Percentiles rank a stretch among this genome's conserved stretches.
Conservation (phyloP, 805 yeast genomes). For the Brettanomyces nanus region DNA sequence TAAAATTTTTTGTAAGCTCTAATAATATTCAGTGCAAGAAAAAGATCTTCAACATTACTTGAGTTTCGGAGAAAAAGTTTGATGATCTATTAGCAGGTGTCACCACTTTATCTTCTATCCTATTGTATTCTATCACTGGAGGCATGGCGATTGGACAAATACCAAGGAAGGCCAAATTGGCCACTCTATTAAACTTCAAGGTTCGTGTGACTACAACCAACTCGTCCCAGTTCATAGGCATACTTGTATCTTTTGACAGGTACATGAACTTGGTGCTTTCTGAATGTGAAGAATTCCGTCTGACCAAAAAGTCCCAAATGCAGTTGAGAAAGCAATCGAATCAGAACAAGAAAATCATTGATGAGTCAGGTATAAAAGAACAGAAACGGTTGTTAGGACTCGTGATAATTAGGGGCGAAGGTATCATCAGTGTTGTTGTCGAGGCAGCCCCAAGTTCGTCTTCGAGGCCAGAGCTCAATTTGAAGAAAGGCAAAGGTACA, state of each 20-base stretch:
- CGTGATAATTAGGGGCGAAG: constrained; percentile 81
- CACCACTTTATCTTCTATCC: background rate
- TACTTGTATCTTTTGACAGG: constrained; percentile 79
- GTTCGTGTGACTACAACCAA: constrained; percentile 72
- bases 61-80: background rate
- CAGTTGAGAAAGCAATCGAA: constrained; percentile 21
- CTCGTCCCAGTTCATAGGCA: constrained; percentile 70
- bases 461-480: constrained; percentile 22
- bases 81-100: background rate
- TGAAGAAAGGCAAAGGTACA: constrained; percentile 26
- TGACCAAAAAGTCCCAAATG: constrained; percentile 50
- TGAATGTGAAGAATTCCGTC: constrained; percentile 77
- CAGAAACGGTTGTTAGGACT: constrained; percentile 77
- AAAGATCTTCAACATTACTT: too few species aligned
- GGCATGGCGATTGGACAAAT: constrained; percentile 23
- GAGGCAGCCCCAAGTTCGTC: constrained; percentile 49
- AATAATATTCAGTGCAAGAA: too few species aligned
- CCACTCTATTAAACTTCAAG: constrained; percentile 67
- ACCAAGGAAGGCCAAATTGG: constrained; percentile 39
- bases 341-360: constrained; percentile 8
- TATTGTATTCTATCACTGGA: background rate
- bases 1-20: too few species aligned
- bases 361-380: constrained; percentile 37
- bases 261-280: constrained; percentile 80
- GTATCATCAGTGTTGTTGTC: constrained; percentile 61